Percentiles rank a stretch among this genome's conserved stretches.
These are phyloP conservation scores for Aspergillus bertholletiae DNA, from an alignment of 495 filamentous ascomycete species.

Conservation along the genomic window DNA sequence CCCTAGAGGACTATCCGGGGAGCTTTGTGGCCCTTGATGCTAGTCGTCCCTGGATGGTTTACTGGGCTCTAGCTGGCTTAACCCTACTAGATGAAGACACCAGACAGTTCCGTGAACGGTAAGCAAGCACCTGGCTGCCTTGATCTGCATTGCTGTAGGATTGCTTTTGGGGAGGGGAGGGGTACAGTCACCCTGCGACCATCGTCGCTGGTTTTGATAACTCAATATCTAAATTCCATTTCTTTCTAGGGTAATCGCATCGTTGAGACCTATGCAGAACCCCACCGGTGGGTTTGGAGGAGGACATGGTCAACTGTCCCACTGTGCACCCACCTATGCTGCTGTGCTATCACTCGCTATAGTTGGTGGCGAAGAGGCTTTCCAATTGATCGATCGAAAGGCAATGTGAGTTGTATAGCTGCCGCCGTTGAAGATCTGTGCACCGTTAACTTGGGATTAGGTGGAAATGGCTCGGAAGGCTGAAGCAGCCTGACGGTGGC, in stretches of 20 bases:
- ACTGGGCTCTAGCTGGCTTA: slow-evolving; percentile 80
- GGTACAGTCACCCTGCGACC: no score
- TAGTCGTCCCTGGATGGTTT: slow-evolving; percentile 85
- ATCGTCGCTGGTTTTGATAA: background rate
- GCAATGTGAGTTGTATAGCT: slow-evolving; percentile 56
- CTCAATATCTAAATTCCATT: slow-evolving; percentile 1
- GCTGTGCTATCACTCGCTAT: slow-evolving; percentile 71
- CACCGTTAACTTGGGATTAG: slow-evolving; percentile 32
- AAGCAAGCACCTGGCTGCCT: slow-evolving; percentile 20
- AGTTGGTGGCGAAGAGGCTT: slow-evolving; percentile 68
- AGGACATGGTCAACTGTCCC: slow-evolving; percentile 83
- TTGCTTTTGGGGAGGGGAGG: no score
- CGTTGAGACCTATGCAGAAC: slow-evolving; percentile 79
- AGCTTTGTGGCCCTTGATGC: slow-evolving; percentile 71
- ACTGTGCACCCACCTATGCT: slow-evolving; percentile 85
- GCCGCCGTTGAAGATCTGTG: background rate
- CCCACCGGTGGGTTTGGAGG: slow-evolving; percentile 84
- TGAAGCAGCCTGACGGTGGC: slow-evolving; percentile 82
- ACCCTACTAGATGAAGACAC: slow-evolving; percentile 73
- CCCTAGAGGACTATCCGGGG: slow-evolving; percentile 61
- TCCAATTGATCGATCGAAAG: slow-evolving; percentile 72
- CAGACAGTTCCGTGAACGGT: slow-evolving; percentile 61
- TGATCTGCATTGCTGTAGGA: slow-evolving; percentile 1
- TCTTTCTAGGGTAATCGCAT: slow-evolving; percentile 56
- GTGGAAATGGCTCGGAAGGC: slow-evolving; percentile 78